phyloP scores from a whole-genome alignment of 129 eudicot genomes.

The Ambrosia trifida region DNA sequence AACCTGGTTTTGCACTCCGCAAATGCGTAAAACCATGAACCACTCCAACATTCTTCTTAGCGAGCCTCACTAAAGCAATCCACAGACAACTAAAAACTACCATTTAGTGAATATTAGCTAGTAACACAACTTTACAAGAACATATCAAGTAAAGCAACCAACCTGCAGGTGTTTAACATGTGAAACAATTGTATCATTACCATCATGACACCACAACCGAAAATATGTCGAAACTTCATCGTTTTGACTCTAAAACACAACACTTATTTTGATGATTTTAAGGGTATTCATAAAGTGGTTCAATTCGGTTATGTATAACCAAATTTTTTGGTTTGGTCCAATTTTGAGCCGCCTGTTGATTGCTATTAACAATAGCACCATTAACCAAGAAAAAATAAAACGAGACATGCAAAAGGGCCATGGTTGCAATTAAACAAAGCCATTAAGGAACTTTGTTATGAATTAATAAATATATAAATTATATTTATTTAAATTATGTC shows the following conservation, averaged over 20 bases:
- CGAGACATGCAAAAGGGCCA: too few species aligned
- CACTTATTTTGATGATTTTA: too few species aligned
- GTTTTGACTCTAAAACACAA: slow-evolving; percentile 47
- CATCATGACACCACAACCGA: slow-evolving; percentile 92
- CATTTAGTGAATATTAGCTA: neutral
- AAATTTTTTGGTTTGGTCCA: too few species aligned
- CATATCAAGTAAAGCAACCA: neutral
- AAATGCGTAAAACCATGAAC: slow-evolving; percentile 94
- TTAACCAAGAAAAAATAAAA: too few species aligned
- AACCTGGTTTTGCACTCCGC: slow-evolving; percentile 96
- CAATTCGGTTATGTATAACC: too few species aligned
- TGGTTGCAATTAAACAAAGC: too few species aligned
- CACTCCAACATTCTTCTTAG: slow-evolving; percentile 69
- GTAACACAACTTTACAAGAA: neutral
- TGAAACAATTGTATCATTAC: slow-evolving; percentile 49
- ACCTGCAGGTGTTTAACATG: slow-evolving; percentile 70
- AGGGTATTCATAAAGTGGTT: too few species aligned
- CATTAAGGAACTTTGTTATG: too few species aligned
- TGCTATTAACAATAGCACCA: too few species aligned
- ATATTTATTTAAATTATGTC: too few species aligned
- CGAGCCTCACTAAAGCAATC: slow-evolving; percentile 74
- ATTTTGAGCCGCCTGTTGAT: too few species aligned
- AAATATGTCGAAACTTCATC: slow-evolving; percentile 87
- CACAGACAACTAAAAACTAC: slow-evolving; percentile 21
- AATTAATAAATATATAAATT: too few species aligned